Conservation (phyloP, 352 stramenopile species). For the Phytophthora foliorum region DNA sequence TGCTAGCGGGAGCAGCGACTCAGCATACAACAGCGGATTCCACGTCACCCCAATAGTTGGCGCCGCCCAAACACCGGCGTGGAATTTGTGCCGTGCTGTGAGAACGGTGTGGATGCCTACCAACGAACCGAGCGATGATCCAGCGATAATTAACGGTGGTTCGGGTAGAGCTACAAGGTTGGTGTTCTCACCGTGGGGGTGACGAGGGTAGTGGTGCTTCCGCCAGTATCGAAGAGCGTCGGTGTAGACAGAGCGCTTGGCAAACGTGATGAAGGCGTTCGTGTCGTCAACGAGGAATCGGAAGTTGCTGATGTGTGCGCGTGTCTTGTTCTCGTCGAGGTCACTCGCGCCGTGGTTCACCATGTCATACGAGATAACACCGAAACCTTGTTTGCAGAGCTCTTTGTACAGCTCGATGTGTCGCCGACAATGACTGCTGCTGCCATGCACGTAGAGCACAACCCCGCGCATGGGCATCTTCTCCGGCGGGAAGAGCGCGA, state of each 20-base stretch:
- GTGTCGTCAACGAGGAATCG: constrained; percentile 60
- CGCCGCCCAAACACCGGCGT: constrained; percentile 56
- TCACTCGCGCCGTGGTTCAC: constrained; percentile 61
- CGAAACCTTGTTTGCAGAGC: constrained; percentile 53
- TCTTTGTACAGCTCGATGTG: constrained; percentile 57
- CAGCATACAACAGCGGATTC: constrained; percentile 51
- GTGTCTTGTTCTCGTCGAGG: constrained; percentile 41
- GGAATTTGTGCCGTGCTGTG: constrained; percentile 54
- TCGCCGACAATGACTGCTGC: constrained; percentile 52
- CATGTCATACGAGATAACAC: constrained; percentile 59
- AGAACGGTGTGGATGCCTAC: constrained; percentile 69
- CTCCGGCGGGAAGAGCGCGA: constrained; percentile 45
- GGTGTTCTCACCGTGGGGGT: constrained; percentile 16
- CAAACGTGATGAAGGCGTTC: constrained; percentile 54
- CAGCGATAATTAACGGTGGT: constrained; percentile 61
- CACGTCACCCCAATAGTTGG: constrained; percentile 61
- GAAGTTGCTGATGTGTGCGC: constrained; percentile 52
- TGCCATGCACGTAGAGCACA: constrained; percentile 59
- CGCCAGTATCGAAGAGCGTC: constrained; percentile 38
- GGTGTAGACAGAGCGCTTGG: constrained; percentile 46
- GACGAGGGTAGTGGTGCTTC: constrained; percentile 29
- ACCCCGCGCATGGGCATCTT: constrained; percentile 48
- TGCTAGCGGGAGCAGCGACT: constrained; percentile 49
- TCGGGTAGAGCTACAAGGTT: constrained; percentile 27
- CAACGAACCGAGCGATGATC: constrained; percentile 66